phyloP scores from a whole-genome alignment of 106 monocot genomes.

The Phalaenopsis equestris region DNA sequence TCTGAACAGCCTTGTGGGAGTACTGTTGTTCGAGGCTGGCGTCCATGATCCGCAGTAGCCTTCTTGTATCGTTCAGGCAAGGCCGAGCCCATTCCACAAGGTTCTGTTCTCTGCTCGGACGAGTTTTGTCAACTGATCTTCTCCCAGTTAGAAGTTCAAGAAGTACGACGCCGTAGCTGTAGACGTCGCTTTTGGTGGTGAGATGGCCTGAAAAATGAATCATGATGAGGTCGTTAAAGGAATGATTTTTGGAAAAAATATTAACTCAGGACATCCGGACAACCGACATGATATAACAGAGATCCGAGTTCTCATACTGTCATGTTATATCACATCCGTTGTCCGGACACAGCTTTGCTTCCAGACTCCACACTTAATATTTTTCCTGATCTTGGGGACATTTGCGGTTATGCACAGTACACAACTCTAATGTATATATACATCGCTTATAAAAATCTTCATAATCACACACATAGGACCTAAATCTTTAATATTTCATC shows the following conservation, averaged over 20 bases:
- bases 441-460: too few species aligned
- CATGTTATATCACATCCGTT: too few species aligned
- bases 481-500: too few species aligned
- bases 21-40: constrained; percentile 53
- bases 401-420: too few species aligned
- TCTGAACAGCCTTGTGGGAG: constrained; percentile 27
- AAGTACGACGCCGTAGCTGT: constrained; percentile 72
- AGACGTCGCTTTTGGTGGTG: constrained; percentile 64
- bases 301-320: too few species aligned
- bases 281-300: too few species aligned
- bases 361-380: too few species aligned
- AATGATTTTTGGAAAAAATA: not conserved
- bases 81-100: constrained; percentile 81
- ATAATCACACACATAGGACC: too few species aligned
- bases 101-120: constrained; percentile 57
- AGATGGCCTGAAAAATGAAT: constrained; percentile 41
- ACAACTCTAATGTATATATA: too few species aligned
- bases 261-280: too few species aligned
- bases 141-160: constrained; percentile 65
- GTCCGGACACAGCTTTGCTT: too few species aligned
- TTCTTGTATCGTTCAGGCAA: constrained; percentile 30
- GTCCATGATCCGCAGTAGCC: constrained; percentile 46
- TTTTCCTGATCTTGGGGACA: too few species aligned
- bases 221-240: not conserved
- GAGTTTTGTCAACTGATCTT: constrained; percentile 51